These are phyloP conservation scores for Helotiales sp. DNA, from an alignment of 2,329 filamentous ascomycete genomes.

Conservation along the genomic window DNA sequence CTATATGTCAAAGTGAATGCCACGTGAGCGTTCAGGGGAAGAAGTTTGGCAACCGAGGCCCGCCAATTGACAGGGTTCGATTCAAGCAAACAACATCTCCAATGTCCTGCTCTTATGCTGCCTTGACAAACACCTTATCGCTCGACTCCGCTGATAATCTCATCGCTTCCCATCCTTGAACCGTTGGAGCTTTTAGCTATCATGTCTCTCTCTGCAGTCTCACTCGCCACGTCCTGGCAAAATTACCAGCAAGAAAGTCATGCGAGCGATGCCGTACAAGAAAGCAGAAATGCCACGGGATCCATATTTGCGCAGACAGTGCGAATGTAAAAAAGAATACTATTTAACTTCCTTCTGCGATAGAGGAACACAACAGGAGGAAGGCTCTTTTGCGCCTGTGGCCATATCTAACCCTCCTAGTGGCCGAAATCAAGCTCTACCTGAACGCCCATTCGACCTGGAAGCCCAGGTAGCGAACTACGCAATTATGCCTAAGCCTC, in stretches of 20 bases:
- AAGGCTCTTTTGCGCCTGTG: neutral
- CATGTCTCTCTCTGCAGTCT: conserved; percentile 9
- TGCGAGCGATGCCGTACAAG: conserved; percentile 36
- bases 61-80: conserved; percentile 1
- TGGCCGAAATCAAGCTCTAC: conserved; percentile 36
- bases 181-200: neutral
- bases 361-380: conserved; percentile 39
- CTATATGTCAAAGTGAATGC: neutral
- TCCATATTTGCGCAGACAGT: conserved; percentile 38
- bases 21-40: neutral
- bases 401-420: conserved; percentile 19
- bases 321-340: conserved; percentile 37
- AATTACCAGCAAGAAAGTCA: conserved; percentile 31
- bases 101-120: neutral
- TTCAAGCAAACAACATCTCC: neutral
- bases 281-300: conserved; percentile 40
- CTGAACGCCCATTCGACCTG: conserved; percentile 37
- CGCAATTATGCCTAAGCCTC: conserved; percentile 23
- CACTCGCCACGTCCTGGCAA: neutral
- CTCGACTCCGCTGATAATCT: neutral
- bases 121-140: neutral
- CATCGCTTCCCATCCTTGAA: neutral
- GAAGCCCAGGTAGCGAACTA: conserved; percentile 39
- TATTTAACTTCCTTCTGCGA: conserved; percentile 37
- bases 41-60: neutral